These are phyloP conservation scores for Aspergillus leporis DNA, from an alignment of 495 filamentous ascomycete species.

Conservation along the genomic window DNA sequence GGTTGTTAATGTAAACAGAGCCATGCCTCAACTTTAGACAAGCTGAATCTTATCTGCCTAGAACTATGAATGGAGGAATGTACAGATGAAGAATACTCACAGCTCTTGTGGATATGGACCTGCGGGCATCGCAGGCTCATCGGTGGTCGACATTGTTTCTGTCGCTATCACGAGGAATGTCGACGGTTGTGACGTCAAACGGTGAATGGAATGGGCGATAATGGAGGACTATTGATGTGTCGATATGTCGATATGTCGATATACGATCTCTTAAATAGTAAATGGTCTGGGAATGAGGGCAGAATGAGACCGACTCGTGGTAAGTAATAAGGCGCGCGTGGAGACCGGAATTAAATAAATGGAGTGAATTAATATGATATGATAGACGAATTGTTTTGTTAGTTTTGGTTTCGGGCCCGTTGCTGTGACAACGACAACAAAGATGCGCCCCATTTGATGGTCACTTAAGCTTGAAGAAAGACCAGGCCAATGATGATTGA, in stretches of 20 bases:
- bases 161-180: constrained; percentile 10
- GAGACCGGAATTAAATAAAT: constrained; percentile 10
- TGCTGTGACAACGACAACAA: constrained; percentile 18
- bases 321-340: background rate
- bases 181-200: constrained; percentile 2
- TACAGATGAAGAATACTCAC: constrained; percentile 1
- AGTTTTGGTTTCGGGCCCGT: constrained; percentile 8
- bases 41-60: background rate
- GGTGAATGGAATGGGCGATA: background rate
- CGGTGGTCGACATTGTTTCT: constrained; percentile 1
- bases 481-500: background rate
- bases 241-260: background rate
- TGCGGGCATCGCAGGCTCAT: constrained; percentile 8
- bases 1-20: background rate
- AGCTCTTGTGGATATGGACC: background rate
- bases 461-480: background rate
- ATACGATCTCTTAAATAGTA: background rate
- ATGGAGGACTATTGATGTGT: background rate
- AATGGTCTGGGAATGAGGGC: background rate
- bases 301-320: background rate
- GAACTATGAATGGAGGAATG: background rate
- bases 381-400: constrained; percentile 7
- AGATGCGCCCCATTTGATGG: background rate
- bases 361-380: background rate
- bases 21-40: background rate